Evolutionary conservation across 2,329 filamentous ascomycete species (phyloP).

Genomic region (Colletotrichum echinochloae): DNA sequence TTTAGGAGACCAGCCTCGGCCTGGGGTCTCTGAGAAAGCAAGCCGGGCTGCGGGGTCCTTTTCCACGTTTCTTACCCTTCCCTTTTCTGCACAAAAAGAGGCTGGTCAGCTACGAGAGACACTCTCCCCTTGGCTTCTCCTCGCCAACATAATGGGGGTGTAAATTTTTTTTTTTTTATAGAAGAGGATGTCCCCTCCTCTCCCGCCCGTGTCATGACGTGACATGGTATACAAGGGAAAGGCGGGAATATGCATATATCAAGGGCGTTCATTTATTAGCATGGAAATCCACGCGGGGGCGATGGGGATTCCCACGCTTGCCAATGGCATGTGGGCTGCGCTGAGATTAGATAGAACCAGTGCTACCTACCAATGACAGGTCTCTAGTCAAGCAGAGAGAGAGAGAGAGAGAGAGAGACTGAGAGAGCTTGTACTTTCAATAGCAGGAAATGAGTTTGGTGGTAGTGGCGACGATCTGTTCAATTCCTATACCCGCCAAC

Average conservation of each 20-base stretch:
- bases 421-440: neutral
- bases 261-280: conserved; percentile 36
- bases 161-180: conserved; percentile 22
- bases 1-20: neutral
- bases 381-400: neutral
- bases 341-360: conserved; percentile 36
- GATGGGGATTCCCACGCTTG: conserved; percentile 4
- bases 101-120: conserved; percentile 1
- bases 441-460: neutral
- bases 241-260: conserved; percentile 38
- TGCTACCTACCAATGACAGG: conserved; percentile 7
- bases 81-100: conserved; percentile 31
- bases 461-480: neutral
- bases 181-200: neutral
- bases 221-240: conserved; percentile 22
- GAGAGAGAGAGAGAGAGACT: neutral
- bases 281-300: conserved; percentile 22
- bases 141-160: conserved; percentile 6
- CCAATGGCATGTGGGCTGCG: conserved; percentile 14
- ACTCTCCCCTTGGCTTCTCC: neutral
- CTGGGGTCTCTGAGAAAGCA: neutral
- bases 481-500: neutral
- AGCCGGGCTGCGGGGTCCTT: neutral
- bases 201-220: conserved; percentile 6
- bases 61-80: neutral